These are phyloP conservation scores for Canna indica DNA, from an alignment of 176 grass and related monocot genomes.

Conservation along the genomic window DNA sequence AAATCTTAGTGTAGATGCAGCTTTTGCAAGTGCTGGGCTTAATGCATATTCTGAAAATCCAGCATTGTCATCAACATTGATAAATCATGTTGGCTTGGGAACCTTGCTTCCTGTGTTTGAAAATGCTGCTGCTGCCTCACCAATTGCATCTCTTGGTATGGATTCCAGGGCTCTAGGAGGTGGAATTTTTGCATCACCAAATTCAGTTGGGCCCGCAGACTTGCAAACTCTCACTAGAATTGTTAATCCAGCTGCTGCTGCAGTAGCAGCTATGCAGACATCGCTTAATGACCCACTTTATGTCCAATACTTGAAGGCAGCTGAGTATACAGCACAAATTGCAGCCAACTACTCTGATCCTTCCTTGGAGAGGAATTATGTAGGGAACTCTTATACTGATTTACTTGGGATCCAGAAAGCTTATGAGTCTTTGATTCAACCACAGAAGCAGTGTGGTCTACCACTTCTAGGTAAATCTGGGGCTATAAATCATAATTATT, in stretches of 20 bases:
- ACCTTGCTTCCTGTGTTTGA: neutral
- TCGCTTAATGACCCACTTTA: conserved; percentile 17
- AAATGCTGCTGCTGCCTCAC: neutral
- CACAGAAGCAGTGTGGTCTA: conserved; percentile 13
- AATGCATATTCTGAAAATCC: conserved; percentile 9
- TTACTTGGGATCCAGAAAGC: conserved; percentile 20
- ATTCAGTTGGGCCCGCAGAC: conserved; percentile 1
- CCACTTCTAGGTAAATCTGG: conserved; percentile 16
- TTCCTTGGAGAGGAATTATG: conserved; percentile 10
- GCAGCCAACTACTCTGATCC: conserved; percentile 10
- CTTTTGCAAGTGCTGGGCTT: conserved; percentile 7
- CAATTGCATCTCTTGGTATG: conserved; percentile 4
- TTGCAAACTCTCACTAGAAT: conserved; percentile 2
- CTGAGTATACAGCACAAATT: conserved; percentile 19
- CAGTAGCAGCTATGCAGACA: conserved; percentile 1
- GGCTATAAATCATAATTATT: neutral
- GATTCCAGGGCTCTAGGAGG: conserved; percentile 4
- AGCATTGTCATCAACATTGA: neutral
- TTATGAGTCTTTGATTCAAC: conserved; percentile 18
- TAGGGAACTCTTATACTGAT: conserved; percentile 11
- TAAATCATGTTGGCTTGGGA: conserved; percentile 16
- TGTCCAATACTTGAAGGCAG: conserved; percentile 19
- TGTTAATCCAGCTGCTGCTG: conserved; percentile 6
- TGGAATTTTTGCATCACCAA: conserved; percentile 9
- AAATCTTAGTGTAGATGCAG: conserved; percentile 4